Evolutionary conservation across 805 yeast genomes (phyloP), one percentile per base, ranked within the genome.

Genomic region (Nakazawaea ishiwadae): DNA sequence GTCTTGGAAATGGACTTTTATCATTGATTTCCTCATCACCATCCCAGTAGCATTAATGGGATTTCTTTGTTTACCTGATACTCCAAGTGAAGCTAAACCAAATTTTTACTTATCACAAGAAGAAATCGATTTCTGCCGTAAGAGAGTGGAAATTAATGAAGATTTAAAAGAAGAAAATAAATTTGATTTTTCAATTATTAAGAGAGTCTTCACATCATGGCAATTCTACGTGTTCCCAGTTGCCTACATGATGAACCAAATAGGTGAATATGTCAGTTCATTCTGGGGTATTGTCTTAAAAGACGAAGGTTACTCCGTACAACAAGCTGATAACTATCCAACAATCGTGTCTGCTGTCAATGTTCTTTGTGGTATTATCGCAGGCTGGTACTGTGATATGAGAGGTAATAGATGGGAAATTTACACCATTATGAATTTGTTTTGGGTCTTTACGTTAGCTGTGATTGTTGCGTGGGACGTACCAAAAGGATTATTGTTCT

Each of bases 1-100:
- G 3, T 84, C 85, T 6, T 79, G 84, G 84, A 67, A 80, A 55
- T 79, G 84, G 84, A 54, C 79, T n/a, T 80, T 77, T 52, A 73
- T 80, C 34, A 75, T 79, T 46, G 84, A 79, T 56, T 78, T 76
- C 48, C 51, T 75, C 24, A 66, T 79, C 34, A 77, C 84, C 0
- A 51, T 79, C 3, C 83, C 83, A 1, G 71, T 79, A 41, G 72
- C 75, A 3, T 28, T 77, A 4, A 77, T 71, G 47, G 84, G 86
- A 1, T 65, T 75, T 30, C 35, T 81, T 3, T 71, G 70, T 42
- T 76, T 79, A 54, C 86, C 86, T 10, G 83, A 79, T 51, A 53
- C 63, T 23, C 58, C 60, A 14, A 21, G 31, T 34, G 39, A 40
- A 12, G 17, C 16, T n/a, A 33, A 34, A 21, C 43, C 38, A 1